Base-by-base conservation (phyloP, 1,284 basidiomycete genomes). In the Cystobasidium sp. region DNA sequence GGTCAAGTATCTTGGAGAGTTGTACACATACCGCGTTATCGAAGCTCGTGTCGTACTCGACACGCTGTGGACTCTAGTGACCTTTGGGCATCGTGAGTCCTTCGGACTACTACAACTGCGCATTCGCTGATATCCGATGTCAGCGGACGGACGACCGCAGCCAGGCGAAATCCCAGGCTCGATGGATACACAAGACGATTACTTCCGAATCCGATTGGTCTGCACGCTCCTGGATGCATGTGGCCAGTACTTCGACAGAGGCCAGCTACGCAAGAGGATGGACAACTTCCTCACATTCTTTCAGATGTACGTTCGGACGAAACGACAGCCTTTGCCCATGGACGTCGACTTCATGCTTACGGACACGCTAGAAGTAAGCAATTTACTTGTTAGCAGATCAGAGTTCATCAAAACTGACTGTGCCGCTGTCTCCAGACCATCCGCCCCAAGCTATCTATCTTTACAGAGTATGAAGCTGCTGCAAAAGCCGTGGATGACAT, bases 181-280 rank as follows among this genome's bases (percentile, higher is more conserved):
- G 0, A 85, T 97, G 68, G 97, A 99, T 82, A 90, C 92, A 84
- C 92, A 92, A 0, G 91, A 97, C 81, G 97, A 99, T 82, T 98
- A 92, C 82, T 99, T 99, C 87, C 89, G 97, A 31, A 84, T 99
- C 67, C 87, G 97, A 10, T 86, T 99, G 70, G 88, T 96, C 58
- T 99, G 97, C 80, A 91, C 91, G 7, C 85, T 99, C 56, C 86
- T 99, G 24, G 95, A 98, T 81, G 94, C 94, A 0, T 97, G 94
- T 81, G 97, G 95, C n/a, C 91, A 93, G 86, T 98, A 95, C 83
- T 98, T 99, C 82, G 94, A 97, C 82, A 88, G 91, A 56, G 95
- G 95, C 3, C 89, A 90, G 6, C 90, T 94, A 80, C 91, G 89
- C 83, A 91, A 91, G 84, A 97, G 94, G 81, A 84, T 99, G 12